Evolutionary conservation across 768 basidiomycete genomes (phyloP).

Genomic region (Leccinum obscurum): DNA sequence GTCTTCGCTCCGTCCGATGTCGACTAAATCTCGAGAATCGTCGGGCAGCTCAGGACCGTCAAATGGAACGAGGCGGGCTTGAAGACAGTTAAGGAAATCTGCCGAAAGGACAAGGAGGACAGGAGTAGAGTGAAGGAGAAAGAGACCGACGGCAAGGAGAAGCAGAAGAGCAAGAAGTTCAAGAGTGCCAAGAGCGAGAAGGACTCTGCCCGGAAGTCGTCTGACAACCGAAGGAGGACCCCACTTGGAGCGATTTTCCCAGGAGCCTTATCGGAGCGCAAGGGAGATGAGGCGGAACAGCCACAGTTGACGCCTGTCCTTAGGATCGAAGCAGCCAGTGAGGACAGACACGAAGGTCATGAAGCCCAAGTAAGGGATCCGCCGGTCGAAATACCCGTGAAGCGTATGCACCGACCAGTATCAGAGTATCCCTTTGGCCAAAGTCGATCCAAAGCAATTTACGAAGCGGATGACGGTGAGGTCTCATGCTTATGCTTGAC

Average conservation of each 20-base stretch:
- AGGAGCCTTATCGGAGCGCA: constrained; percentile 27
- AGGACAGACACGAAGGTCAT: constrained; percentile 31
- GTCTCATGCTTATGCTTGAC: neutral
- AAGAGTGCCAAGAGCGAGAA: constrained; percentile 28
- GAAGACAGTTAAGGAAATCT: constrained; percentile 46
- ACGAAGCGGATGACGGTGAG: constrained; percentile 48
- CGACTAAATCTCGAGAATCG: constrained; percentile 42
- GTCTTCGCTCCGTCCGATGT: constrained; percentile 50
- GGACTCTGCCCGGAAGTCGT: constrained; percentile 42
- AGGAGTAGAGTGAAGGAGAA: constrained; percentile 39
- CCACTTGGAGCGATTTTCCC: constrained; percentile 64
- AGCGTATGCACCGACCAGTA: constrained; percentile 53
- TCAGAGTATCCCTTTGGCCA: constrained; percentile 62
- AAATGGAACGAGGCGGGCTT: constrained; percentile 53
- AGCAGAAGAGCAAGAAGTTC: constrained; percentile 32
- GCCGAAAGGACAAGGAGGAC: constrained; percentile 39
- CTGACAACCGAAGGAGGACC: constrained; percentile 55
- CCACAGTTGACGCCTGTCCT: constrained; percentile 28
- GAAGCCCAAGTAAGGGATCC: neutral
- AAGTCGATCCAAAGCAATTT: constrained; percentile 49
- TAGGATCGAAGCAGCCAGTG: constrained; percentile 52
- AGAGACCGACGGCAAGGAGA: constrained; percentile 33
- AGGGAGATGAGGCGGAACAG: constrained; percentile 12
- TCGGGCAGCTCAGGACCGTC: constrained; percentile 46
- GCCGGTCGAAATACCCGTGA: constrained; percentile 34